Base-by-base conservation (phyloP, 2,329 filamentous ascomycete species). In the Helminthosporium solani region DNA sequence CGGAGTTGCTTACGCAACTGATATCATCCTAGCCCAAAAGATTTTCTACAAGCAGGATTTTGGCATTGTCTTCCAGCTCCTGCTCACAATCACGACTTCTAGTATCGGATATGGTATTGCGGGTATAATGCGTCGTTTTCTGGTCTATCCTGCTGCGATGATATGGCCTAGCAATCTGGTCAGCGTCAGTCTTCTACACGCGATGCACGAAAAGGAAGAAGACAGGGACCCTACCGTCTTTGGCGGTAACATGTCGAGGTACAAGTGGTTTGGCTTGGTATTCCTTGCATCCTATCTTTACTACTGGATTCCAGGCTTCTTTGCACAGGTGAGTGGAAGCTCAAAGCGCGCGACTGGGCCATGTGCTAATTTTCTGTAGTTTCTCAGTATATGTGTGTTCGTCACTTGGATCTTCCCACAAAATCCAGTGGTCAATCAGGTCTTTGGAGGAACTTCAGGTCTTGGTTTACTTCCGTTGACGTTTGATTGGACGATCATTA, bases 11-110 rank as follows among this genome's bases (percentile, higher is more conserved):
- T 90, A 90, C 57, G 85, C 85, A 1, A 89, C 86, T 1, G 86
- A 90, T 54, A 84, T 88, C 23, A 79, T 90, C 35, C 74, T 88
- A 2, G 86, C 86, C 0, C 85, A 88, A 68, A 71, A 82, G 15
- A 78, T 85, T 15, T 90, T 89, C 60, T 90, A 90, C 65, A 81
- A 84, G 62, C 81, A 87, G 60, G 75, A 85, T 47, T 4, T 63
- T 40, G 53, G 52, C 7, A 52, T 58, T 9, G 55, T 44, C 8
- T 63, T 63, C 40, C 54, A 58, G 36, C 42, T 63, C 15, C 38
- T 66, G 25, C 47, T 57, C 8, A 41, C 46, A 5, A 44, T 61
- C 27, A 49, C 46, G 7, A 55, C 53, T 19, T 54, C 56, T n/a
- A 49, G 41, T 20, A 28, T 61, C 9, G 59, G 60, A 14, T 64